Base-by-base conservation (phyloP, 176 grass and related monocot genomes). In the Poa annua region DNA sequence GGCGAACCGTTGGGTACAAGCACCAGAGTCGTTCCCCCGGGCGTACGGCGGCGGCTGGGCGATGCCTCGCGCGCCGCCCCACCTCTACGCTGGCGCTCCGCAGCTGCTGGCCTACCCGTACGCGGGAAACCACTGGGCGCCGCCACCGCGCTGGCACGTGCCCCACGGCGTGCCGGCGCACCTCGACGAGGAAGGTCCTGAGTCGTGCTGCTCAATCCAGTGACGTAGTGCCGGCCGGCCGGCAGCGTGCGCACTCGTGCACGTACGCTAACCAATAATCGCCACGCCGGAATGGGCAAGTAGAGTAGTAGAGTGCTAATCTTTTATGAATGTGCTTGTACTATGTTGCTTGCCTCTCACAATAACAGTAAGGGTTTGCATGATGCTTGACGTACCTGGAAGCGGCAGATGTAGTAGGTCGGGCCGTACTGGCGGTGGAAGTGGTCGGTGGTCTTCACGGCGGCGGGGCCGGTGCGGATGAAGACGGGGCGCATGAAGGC, bases 401-500 rank as follows among this genome's bases (percentile, higher is more conserved):
- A 97, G 20, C 88, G 90, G 88, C 79, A 86, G 32, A 97, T 36
- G 71, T 97, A 97, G 82, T 92, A 97, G 51, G 52, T 88, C 9
- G 71, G 82, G 4, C 95, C 95, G 19, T 94, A 94, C 0, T 24
- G 39, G 17, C 54, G 79, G 63, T 36, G 22, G 75, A 97, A 92
- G 54, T 80, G 5, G 0, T 94, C 89, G 11, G 85, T 88, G 60
- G 79, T 1, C 71, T 88, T 94, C 68, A 68, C 52, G 47, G 82
- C 52, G 1, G 0, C 39, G 85, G n/a, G 42, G 54, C 62, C 89
- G 60, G 87, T 2, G 87, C 87, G 82, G 82, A 61, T 41, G 15
- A 76, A 42, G 82, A 80, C 0, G 61, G 19, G 53, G 83, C 87
- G 85, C 78, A 84, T 76, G 86, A 90, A 93, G 33, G 94, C 69